Conservation (phyloP, 192 early-diverging fungal species). For the Helicostylum pulchrum region DNA sequence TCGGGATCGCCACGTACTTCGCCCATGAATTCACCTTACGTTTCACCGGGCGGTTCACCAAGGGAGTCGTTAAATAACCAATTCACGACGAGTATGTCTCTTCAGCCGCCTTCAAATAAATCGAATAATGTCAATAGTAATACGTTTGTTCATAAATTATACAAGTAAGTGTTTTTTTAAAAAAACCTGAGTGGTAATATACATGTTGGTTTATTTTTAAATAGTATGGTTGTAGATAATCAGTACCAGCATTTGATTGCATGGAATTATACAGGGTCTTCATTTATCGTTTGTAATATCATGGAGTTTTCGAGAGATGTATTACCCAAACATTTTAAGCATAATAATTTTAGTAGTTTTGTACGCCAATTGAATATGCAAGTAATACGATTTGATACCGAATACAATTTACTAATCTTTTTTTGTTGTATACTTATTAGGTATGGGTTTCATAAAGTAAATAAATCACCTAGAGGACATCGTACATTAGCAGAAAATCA, state of each 20-base stretch:
- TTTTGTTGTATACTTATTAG: constrained; percentile 22
- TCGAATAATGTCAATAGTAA: constrained; percentile 32
- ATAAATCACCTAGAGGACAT: constrained; percentile 83
- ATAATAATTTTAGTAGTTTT: constrained; percentile 89
- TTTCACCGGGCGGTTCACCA: constrained; percentile 15
- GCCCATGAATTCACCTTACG: constrained; percentile 13
- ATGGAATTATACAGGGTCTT: constrained; percentile 86
- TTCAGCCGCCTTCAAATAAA: not conserved
- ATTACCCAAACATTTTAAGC: constrained; percentile 89
- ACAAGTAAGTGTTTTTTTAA: constrained; percentile 41
- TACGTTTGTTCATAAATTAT: constrained; percentile 58
- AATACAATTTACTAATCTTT: not conserved
- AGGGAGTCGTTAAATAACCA: constrained; percentile 8
- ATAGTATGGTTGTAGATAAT: constrained; percentile 79
- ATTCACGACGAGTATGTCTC: constrained; percentile 24
- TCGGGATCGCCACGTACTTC: constrained; percentile 23
- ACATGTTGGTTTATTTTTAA: not conserved
- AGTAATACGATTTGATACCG: constrained; percentile 14
- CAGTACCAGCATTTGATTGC: constrained; percentile 85
- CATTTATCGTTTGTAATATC: constrained; percentile 87
- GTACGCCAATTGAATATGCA: constrained; percentile 85
- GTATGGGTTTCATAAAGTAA: constrained; percentile 89
- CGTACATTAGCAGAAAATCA: constrained; percentile 86
- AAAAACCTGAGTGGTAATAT: not conserved
- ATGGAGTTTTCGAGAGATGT: constrained; percentile 87